A percentile compares a stretch with the other conserved stretches of the same genome.
Evolutionary conservation across 176 grass and related monocot species (phyloP).

Genomic region (Lolium rigidum): DNA sequence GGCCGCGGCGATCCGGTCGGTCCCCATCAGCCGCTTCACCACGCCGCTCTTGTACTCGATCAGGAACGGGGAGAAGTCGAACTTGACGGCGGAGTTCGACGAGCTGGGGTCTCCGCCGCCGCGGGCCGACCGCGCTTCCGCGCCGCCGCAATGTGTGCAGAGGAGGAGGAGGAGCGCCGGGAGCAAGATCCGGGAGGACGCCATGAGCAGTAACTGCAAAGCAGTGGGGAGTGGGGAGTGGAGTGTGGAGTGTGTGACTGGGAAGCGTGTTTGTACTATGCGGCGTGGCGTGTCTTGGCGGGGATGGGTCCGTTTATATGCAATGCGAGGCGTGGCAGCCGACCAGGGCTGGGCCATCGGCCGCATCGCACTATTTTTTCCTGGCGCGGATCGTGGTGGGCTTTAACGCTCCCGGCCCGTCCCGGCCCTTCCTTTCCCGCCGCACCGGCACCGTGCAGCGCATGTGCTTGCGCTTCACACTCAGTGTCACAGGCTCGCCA

Average conservation of each 20-base stretch:
- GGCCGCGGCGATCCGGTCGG: constrained; percentile 45
- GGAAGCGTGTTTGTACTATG: neutral
- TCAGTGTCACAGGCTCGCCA: no score
- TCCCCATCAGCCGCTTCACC: constrained; percentile 68
- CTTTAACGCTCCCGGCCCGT: constrained; percentile 33
- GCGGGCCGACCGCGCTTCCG: neutral
- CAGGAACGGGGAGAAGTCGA: constrained; percentile 73
- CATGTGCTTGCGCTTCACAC: constrained; percentile 46
- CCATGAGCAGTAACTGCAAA: constrained; percentile 15
- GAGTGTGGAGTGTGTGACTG: constrained; percentile 22
- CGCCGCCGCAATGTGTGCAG: constrained; percentile 28
- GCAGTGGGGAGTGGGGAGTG: neutral
- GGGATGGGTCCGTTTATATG: constrained; percentile 41
- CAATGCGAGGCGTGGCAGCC: constrained; percentile 7
- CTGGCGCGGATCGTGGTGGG: constrained; percentile 54
- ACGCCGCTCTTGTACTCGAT: constrained; percentile 65
- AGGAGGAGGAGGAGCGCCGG: constrained; percentile 22
- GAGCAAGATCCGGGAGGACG: constrained; percentile 50
- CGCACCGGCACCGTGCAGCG: constrained; percentile 13
- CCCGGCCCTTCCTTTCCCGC: constrained; percentile 31
- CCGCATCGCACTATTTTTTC: constrained; percentile 25
- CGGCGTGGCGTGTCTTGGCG: neutral
- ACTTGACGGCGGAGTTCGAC: constrained; percentile 32
- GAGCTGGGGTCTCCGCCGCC: constrained; percentile 34
- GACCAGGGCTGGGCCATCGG: constrained; percentile 46